A percentile compares a stretch with the other conserved stretches of the same genome.
Conservation (phyloP, 768 basidiomycete genomes). For the Hortiboletus flavorubellus region DNA sequence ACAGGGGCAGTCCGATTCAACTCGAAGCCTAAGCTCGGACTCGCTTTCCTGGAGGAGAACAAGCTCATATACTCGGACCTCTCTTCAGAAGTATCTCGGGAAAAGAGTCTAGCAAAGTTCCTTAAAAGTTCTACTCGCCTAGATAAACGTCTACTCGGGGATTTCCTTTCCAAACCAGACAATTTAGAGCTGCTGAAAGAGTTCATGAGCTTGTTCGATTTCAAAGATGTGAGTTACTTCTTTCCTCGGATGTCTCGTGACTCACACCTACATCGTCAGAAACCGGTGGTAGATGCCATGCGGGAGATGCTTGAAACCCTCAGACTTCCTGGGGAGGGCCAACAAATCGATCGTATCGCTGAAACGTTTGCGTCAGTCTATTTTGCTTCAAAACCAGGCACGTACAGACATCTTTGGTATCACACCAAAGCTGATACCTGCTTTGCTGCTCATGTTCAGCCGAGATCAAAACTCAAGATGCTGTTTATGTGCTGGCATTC, state of each 20-base stretch:
- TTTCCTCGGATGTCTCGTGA: background rate
- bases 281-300: conserved; percentile 94
- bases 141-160: conserved; percentile 92
- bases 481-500: conserved; percentile 90
- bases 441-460: conserved; percentile 38
- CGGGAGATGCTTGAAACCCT: conserved; percentile 91
- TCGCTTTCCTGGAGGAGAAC: conserved; percentile 91
- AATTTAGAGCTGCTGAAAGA: conserved; percentile 81
- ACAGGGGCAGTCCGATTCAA: conserved; percentile 88
- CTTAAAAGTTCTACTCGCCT: conserved; percentile 79
- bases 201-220: conserved; percentile 87
- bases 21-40: conserved; percentile 83
- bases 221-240: conserved; percentile 64
- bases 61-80: conserved; percentile 77
- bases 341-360: conserved; percentile 91
- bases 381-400: conserved; percentile 81
- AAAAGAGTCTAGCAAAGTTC: conserved; percentile 76
- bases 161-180: conserved; percentile 88
- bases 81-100: conserved; percentile 51
- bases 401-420: background rate
- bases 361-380: conserved; percentile 93
- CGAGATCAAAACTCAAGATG: conserved; percentile 88
- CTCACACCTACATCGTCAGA: conserved; percentile 44
- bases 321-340: conserved; percentile 90
- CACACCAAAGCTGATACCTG: background rate